These are phyloP conservation scores for Brassica hybrid DNA, from an alignment of 441 rosid genomes.

Conservation along the genomic window DNA sequence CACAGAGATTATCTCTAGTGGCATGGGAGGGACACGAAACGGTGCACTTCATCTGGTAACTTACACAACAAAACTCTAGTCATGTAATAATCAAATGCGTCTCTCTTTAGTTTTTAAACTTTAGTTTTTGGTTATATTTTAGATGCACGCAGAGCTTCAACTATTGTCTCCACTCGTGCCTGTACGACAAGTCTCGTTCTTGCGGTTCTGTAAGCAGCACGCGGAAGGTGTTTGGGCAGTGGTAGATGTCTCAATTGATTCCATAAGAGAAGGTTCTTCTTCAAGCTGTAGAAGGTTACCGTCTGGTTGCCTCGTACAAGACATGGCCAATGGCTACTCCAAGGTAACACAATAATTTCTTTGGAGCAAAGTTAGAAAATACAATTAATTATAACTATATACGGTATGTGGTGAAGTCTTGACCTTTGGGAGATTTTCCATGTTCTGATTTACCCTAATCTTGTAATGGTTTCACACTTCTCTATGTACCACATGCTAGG, in stretches of 20 bases:
- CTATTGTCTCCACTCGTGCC: conserved; percentile 92
- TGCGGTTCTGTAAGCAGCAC: conserved; percentile 94
- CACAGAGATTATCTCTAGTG: conserved; percentile 52
- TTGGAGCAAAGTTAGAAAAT: no score
- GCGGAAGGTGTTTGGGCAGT: conserved; percentile 44
- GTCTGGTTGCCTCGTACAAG: conserved; percentile 92
- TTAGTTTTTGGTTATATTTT: background rate
- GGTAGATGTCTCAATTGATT: conserved; percentile 82
- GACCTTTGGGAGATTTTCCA: no score
- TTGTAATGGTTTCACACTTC: conserved; percentile 22
- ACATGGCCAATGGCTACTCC: conserved; percentile 91
- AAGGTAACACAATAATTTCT: conserved; percentile 57
- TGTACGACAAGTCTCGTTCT: conserved; percentile 75
- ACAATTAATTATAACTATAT: no score
- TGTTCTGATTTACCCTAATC: background rate
- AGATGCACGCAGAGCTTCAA: conserved; percentile 96
- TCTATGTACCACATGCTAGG: conserved; percentile 19
- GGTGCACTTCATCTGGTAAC: conserved; percentile 55
- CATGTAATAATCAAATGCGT: background rate
- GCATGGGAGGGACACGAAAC: conserved; percentile 58
- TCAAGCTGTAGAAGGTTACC: conserved; percentile 81
- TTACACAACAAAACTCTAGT: background rate
- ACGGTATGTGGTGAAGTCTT: no score
- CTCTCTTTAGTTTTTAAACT: background rate
- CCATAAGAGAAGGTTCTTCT: conserved; percentile 54